These are phyloP conservation scores for Colletotrichum sp. DNA, from an alignment of 2,329 filamentous ascomycete genomes.

Conservation along the genomic window DNA sequence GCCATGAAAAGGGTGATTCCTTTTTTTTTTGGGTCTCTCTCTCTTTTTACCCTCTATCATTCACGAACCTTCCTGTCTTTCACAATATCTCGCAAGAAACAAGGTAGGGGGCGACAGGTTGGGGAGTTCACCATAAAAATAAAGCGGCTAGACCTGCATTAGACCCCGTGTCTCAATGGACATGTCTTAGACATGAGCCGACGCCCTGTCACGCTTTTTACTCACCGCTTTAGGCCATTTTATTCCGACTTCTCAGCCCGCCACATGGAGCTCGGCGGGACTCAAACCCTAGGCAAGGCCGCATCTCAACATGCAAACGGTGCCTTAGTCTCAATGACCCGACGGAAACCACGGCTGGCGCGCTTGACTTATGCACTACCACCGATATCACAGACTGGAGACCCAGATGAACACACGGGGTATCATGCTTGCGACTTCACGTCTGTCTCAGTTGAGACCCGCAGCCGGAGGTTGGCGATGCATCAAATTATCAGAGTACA, in stretches of 20 bases:
- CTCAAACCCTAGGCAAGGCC: background rate
- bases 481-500: background rate
- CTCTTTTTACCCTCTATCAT: background rate
- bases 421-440: background rate
- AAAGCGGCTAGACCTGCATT: background rate
- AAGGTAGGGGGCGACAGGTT: background rate
- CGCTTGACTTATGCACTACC: background rate
- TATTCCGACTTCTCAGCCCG: background rate
- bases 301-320: background rate
- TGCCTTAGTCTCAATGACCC: background rate
- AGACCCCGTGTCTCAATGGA: background rate
- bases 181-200: background rate
- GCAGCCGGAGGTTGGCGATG: background rate
- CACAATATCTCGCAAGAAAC: background rate
- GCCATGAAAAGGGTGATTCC: background rate
- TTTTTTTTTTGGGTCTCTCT: background rate
- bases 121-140: background rate
- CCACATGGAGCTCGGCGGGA: background rate
- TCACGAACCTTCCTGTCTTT: background rate
- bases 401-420: background rate
- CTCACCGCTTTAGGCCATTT: background rate
- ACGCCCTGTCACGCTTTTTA: background rate
- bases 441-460: background rate
- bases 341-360: background rate
- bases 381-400: background rate